Evolutionary conservation across 306 rosid genomes (phyloP).

Genomic region (Benincasa hispida): DNA sequence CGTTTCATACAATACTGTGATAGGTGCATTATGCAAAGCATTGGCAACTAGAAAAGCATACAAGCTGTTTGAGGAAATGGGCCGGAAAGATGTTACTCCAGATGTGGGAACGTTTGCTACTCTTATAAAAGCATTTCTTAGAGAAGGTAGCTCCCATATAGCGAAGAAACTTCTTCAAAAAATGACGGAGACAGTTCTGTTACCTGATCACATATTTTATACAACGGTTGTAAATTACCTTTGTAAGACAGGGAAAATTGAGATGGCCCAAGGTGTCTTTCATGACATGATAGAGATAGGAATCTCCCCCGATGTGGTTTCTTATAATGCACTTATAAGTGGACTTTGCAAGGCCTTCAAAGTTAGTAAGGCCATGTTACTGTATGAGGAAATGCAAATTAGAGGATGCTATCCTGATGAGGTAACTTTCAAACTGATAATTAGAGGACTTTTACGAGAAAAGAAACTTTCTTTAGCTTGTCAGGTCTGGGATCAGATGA

Average conservation of each 20-base stretch:
- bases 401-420: conserved; percentile 50
- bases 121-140: conserved; percentile 57
- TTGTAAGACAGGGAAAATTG: conserved; percentile 55
- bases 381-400: conserved; percentile 73
- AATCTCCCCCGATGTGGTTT: conserved; percentile 58
- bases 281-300: conserved; percentile 60
- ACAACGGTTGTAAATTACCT: conserved; percentile 53
- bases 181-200: conserved; percentile 42
- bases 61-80: conserved; percentile 66
- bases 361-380: conserved; percentile 44
- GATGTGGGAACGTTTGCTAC: conserved; percentile 69
- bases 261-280: conserved; percentile 43
- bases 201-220: conserved; percentile 53
- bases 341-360: conserved; percentile 68
- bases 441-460: conserved; percentile 61
- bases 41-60: conserved; percentile 43
- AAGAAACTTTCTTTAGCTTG: conserved; percentile 49
- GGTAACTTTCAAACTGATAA: conserved; percentile 78
- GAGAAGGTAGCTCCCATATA: conserved; percentile 42
- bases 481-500: conserved; percentile 88
- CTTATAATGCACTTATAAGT: conserved; percentile 78
- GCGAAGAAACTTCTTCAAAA: conserved; percentile 61
- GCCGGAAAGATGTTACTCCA: conserved; percentile 49
- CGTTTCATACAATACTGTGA: conserved; percentile 72
- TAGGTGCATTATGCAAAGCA: conserved; percentile 48